These are phyloP conservation scores for Davidsoniella virescens DNA, from an alignment of 2,329 filamentous ascomycete genomes.

Conservation along the genomic window DNA sequence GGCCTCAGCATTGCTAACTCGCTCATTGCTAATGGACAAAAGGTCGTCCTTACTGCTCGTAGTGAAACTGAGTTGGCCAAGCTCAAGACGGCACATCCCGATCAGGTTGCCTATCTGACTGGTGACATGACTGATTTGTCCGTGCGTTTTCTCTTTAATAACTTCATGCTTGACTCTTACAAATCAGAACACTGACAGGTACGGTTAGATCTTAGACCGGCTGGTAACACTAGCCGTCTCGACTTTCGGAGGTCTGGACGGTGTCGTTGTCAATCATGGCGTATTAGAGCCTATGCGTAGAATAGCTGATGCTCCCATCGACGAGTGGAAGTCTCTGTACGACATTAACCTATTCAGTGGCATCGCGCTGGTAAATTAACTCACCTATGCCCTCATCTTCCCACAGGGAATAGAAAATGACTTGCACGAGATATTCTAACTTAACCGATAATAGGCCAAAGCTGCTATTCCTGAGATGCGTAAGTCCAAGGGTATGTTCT, in stretches of 20 bases:
- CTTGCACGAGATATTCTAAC: not conserved
- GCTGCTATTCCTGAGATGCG: slow-evolving; percentile 55
- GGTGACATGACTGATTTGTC: slow-evolving; percentile 38
- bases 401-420: not conserved
- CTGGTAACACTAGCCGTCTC: slow-evolving; percentile 49
- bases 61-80: slow-evolving; percentile 31
- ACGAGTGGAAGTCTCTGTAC: slow-evolving; percentile 61
- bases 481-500: slow-evolving; percentile 49
- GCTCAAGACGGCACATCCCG: slow-evolving; percentile 34
- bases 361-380: slow-evolving; percentile 50
- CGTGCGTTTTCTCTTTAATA: slow-evolving; percentile 21
- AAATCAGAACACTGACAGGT: not conserved
- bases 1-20: slow-evolving; percentile 38
- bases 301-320: slow-evolving; percentile 48
- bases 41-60: slow-evolving; percentile 42
- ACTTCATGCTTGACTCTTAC: not conserved
- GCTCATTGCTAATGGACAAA: slow-evolving; percentile 37
- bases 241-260: slow-evolving; percentile 60
- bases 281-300: slow-evolving; percentile 58
- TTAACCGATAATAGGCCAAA: slow-evolving; percentile 38
- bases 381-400: not conserved
- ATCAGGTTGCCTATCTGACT: slow-evolving; percentile 37
- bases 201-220: slow-evolving; percentile 24
- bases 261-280: slow-evolving; percentile 78
- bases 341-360: slow-evolving; percentile 79